Evolutionary conservation across 805 yeast species (phyloP).

Genomic region (Schizosaccharomyces japonicus): DNA sequence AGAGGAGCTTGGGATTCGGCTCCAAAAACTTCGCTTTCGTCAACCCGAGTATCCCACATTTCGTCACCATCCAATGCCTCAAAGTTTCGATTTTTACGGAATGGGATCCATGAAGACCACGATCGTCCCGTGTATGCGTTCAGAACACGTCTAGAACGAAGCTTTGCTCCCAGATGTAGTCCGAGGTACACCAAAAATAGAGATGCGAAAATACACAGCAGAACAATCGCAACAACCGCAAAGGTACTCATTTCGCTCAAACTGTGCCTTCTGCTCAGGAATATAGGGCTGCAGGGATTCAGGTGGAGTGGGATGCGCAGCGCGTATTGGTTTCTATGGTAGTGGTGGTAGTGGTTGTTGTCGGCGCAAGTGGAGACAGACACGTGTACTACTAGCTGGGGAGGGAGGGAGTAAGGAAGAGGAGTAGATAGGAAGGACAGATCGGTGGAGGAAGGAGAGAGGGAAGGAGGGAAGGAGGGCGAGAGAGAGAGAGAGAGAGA

Average conservation of each 20-base stretch:
- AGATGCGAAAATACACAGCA: not conserved
- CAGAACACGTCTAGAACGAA: not conserved
- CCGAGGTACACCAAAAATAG: not conserved
- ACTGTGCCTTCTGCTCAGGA: not conserved
- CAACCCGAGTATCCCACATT: conserved; percentile 1
- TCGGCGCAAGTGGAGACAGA: too few relatives aligned
- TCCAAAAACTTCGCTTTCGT: not conserved
- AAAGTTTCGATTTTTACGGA: conserved; percentile 1
- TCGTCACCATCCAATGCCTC: conserved; percentile 2
- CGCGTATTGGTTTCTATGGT: too few relatives aligned
- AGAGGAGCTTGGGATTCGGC: not conserved
- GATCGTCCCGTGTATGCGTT: not conserved
- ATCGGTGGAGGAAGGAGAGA: too few relatives aligned
- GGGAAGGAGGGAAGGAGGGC: too few relatives aligned
- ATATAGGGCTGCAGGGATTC: not conserved
- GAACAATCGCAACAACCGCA: not conserved
- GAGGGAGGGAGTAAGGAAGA: too few relatives aligned
- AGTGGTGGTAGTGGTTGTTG: too few relatives aligned
- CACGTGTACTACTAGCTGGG: too few relatives aligned
- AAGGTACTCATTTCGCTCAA: not conserved
- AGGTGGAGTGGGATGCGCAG: too few relatives aligned
- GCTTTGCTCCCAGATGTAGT: not conserved
- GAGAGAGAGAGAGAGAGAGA: too few relatives aligned
- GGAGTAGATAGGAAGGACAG: too few relatives aligned
- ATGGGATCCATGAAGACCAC: not conserved